phyloP scores from a whole-genome alignment of 257 asterid genomes.

The Nemophila menziesii region DNA sequence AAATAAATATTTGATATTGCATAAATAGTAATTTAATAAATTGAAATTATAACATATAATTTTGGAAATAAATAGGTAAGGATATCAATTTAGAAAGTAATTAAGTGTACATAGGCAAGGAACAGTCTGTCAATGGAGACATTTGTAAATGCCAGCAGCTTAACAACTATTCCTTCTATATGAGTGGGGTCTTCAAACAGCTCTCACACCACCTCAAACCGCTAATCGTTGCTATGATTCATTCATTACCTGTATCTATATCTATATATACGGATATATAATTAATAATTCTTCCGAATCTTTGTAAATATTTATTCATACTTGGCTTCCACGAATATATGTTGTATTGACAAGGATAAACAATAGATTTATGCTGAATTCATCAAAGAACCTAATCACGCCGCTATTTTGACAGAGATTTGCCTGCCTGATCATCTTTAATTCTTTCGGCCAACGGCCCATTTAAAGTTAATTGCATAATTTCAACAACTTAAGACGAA shows the following conservation, averaged over 20 bases:
- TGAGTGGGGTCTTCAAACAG: slow-evolving; percentile 18
- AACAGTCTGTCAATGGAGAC: slow-evolving; percentile 42
- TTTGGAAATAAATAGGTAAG: too few species aligned
- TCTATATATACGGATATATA: too few species aligned
- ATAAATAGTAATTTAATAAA: too few species aligned
- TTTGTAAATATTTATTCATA: background rate
- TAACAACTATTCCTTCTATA: slow-evolving; percentile 25
- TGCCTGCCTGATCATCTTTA: background rate
- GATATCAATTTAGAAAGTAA: too few species aligned
- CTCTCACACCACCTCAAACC: background rate
- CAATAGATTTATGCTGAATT: too few species aligned
- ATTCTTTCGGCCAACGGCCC: too few species aligned
- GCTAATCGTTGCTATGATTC: background rate
- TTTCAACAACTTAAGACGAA: too few species aligned
- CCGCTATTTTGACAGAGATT: background rate
- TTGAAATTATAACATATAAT: too few species aligned
- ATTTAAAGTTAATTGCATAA: too few species aligned
- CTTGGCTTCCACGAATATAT: background rate
- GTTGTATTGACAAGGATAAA: too few species aligned
- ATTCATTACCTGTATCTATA: too few species aligned
- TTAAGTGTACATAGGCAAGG: background rate
- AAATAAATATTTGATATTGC: too few species aligned
- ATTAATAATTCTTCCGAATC: background rate
- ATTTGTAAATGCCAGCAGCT: slow-evolving; percentile 37
- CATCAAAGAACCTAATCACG: background rate